Percentiles rank a stretch among this genome's conserved stretches.
These are phyloP conservation scores for Ustilago tritici DNA, from an alignment of 1,284 basidiomycete genomes.

Conservation along the genomic window DNA sequence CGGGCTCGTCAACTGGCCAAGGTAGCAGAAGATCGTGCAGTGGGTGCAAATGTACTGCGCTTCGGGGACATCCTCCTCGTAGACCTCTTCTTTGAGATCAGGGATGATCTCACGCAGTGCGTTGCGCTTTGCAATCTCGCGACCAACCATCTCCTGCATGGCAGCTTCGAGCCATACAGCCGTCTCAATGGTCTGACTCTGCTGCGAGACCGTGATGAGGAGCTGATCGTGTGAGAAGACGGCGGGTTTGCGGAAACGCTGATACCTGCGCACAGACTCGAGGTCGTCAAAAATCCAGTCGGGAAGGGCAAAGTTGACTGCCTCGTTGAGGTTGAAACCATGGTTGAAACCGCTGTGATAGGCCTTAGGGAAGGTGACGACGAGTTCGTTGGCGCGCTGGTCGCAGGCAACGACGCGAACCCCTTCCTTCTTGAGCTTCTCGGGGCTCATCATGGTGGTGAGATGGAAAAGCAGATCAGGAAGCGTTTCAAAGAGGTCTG, in stretches of 20 bases:
- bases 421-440: conserved; percentile 84
- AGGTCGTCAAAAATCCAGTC: conserved; percentile 92
- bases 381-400: conserved; percentile 95
- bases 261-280: conserved; percentile 86
- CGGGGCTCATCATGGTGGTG: conserved; percentile 97
- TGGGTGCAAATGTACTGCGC: conserved; percentile 93
- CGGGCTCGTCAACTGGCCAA: conserved; percentile 80
- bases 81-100: conserved; percentile 78
- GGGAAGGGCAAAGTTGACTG: conserved; percentile 97
- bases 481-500: conserved; percentile 98
- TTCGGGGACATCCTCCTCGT: conserved; percentile 85
- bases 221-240: conserved; percentile 99
- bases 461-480: conserved; percentile 97
- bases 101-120: conserved; percentile 71
- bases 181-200: conserved; percentile 91
- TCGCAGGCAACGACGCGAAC: conserved; percentile 95
- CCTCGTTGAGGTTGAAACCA: conserved; percentile 98
- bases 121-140: conserved; percentile 81
- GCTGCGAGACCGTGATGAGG: conserved; percentile 91
- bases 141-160: conserved; percentile 87
- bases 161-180: conserved; percentile 83
- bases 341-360: conserved; percentile 99
- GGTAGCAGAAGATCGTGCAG: conserved; percentile 95
- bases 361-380: conserved; percentile 94
- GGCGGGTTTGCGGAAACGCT: conserved; percentile 88